Evolutionary conservation across 208 protist species (phyloP), one percentile per base, ranked within the genome.

Genomic region (Trypanosoma theileri): DNA sequence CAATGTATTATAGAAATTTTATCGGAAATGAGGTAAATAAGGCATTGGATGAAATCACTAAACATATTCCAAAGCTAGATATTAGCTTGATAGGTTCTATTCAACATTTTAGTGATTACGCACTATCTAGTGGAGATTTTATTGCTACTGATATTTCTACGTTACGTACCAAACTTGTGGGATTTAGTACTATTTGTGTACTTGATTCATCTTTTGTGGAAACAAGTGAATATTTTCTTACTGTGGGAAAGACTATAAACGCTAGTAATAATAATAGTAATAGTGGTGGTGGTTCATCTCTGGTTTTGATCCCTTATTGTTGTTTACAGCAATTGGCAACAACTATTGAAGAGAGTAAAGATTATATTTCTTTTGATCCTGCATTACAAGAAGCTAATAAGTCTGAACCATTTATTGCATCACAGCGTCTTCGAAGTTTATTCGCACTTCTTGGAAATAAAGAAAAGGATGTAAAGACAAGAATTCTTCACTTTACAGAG

Each of bases 161-260:
- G 31, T 66, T 96, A 10, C 66, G 69, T 26, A n/a, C n/a, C 10
- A 71, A 74, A 14, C 60, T 79, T 3, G 42, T 84, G 16, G 69
- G 73, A 4, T 88, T 79, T 64, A 59, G 69, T 31, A 60, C 42
- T 8, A 71, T 93, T n/a, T 92, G 83, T 68, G 56, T 96, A 22
- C 69, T 96, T 17, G 90, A 96, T 73, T 72, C 84, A 40, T 96
- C 90, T 10, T 96, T 93, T 74, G 73, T 96, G 12, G 90, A 96
- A 60, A 89, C 80, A 22, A 84, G 82, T 24, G 85, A 93, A 60
- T 44, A 72, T 11, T 95, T 93, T 68, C 61, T 92, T 40, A 66
- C 45, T 12, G n/a, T 94, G 24, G 81, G 85, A 14, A 57, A 45
- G 21, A 53, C 4, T 11, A 51, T 14, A 57, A 31, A 35, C 42